A percentile compares a stretch with the other conserved stretches of the same genome.
Conservation (phyloP, 768 basidiomycete genomes). For the Dendrothele bispora region DNA sequence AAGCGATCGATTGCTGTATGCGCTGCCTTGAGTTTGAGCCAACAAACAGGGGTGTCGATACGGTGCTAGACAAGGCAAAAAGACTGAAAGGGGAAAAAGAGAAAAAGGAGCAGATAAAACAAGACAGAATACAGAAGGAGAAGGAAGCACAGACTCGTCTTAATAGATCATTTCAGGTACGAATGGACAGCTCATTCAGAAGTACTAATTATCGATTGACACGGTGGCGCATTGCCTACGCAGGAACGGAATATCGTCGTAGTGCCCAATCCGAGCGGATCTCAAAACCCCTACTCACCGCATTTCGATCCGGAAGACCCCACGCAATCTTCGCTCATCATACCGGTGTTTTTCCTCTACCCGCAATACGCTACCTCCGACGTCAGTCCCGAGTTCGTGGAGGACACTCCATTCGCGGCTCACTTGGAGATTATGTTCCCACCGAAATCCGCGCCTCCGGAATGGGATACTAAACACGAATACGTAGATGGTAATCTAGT, state of each 20-base stretch:
- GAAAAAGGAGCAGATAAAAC: conserved; percentile 47
- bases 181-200: conserved; percentile 17
- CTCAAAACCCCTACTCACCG: conserved; percentile 58
- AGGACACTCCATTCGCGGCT: conserved; percentile 78
- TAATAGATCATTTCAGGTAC: conserved; percentile 63
- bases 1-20: conserved; percentile 81
- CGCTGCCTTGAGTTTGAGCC: conserved; percentile 63
- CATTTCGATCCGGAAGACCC: conserved; percentile 69
- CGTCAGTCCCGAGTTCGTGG: conserved; percentile 81
- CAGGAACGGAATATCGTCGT: conserved; percentile 76
- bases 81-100: conserved; percentile 51
- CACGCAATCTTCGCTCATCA: conserved; percentile 57
- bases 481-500: conserved; percentile 66
- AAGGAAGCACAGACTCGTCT: conserved; percentile 54
- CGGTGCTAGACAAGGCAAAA: conserved; percentile 46
- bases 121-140: conserved; percentile 49
- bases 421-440: conserved; percentile 87
- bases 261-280: conserved; percentile 50
- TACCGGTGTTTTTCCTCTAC: conserved; percentile 93
- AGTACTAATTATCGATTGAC: conserved; percentile 8
- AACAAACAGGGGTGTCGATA: conserved; percentile 52
- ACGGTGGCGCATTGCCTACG: too few species aligned
- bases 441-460: conserved; percentile 56
- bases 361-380: conserved; percentile 90
- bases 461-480: conserved; percentile 75